A percentile compares a stretch with the other conserved stretches of the same genome.
These are phyloP conservation scores for Zizania palustris DNA, from an alignment of 202 grass and related monocot genomes.

Conservation along the genomic window DNA sequence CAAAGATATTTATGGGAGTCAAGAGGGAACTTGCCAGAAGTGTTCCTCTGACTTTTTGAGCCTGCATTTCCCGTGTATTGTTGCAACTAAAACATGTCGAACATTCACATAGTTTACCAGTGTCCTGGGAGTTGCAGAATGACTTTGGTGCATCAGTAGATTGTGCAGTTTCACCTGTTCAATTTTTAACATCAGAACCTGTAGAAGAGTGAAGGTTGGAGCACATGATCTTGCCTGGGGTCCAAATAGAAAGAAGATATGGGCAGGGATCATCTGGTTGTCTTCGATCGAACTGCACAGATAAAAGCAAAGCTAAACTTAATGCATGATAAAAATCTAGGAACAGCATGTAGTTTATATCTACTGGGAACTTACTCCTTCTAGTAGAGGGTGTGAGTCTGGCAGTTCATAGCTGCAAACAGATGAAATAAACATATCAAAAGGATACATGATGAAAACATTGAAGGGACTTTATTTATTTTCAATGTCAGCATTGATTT, in stretches of 20 bases:
- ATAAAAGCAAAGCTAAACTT: constrained; percentile 38
- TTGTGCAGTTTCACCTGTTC: constrained; percentile 82
- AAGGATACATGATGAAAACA: neutral
- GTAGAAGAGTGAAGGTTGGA: constrained; percentile 13
- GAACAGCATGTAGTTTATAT: constrained; percentile 34
- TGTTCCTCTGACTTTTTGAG: constrained; percentile 76
- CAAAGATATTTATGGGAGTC: neutral
- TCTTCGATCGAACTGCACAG: constrained; percentile 67
- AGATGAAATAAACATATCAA: constrained; percentile 44
- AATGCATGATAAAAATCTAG: constrained; percentile 23
- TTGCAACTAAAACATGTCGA: constrained; percentile 70
- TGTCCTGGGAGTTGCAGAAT: constrained; percentile 69
- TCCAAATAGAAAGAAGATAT: constrained; percentile 94
- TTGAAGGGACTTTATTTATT: constrained; percentile 19
- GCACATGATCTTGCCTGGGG: constrained; percentile 62
- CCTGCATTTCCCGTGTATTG: constrained; percentile 62
- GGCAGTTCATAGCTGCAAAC: constrained; percentile 81
- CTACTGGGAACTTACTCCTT: constrained; percentile 59
- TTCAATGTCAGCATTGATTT: constrained; percentile 17
- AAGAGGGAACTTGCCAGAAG: constrained; percentile 59
- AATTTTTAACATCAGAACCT: constrained; percentile 33
- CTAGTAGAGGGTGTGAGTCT: constrained; percentile 67
- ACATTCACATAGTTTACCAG: constrained; percentile 61
- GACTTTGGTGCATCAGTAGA: constrained; percentile 73
- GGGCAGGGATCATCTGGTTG: constrained; percentile 79